Conservation (phyloP, 1,139 yeast genomes). For the Diutina siamensis region DNA sequence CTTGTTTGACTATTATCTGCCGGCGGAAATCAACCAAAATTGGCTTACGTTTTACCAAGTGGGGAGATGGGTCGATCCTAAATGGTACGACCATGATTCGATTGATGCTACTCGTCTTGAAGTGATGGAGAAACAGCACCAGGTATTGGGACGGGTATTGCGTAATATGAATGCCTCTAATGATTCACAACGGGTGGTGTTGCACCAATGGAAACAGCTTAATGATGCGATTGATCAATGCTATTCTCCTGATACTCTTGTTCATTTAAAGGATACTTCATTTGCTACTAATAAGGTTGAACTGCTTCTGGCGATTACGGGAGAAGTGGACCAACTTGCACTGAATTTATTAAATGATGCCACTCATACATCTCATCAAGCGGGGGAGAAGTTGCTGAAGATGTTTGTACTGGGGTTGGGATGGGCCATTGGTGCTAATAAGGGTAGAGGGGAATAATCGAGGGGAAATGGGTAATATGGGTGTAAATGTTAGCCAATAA, state of each 20-base stretch:
- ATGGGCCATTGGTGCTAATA: constrained; percentile 55
- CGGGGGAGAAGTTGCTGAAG: constrained; percentile 39
- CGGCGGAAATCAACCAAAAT: constrained; percentile 19
- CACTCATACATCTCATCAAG: constrained; percentile 23
- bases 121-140: constrained; percentile 30
- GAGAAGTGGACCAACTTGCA: constrained; percentile 3
- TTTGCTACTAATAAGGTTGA: background rate
- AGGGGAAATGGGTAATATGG: too few species aligned
- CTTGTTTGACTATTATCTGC: constrained; percentile 16
- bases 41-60: constrained; percentile 60
- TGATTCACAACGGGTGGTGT: constrained; percentile 2
- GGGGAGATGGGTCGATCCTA: constrained; percentile 41
- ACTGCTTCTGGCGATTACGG: background rate
- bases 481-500: too few species aligned
- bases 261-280: background rate
- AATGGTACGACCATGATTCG: constrained; percentile 25
- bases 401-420: constrained; percentile 48
- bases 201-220: background rate
- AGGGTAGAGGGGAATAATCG: too few species aligned
- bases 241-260: background rate
- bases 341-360: constrained; percentile 14
- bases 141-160: constrained; percentile 24
- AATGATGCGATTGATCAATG: background rate
- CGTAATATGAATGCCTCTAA: background rate
- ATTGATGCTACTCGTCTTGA: constrained; percentile 14